Conservation (phyloP, 768 basidiomycete species). For the Fomitopsis pulvina region DNA sequence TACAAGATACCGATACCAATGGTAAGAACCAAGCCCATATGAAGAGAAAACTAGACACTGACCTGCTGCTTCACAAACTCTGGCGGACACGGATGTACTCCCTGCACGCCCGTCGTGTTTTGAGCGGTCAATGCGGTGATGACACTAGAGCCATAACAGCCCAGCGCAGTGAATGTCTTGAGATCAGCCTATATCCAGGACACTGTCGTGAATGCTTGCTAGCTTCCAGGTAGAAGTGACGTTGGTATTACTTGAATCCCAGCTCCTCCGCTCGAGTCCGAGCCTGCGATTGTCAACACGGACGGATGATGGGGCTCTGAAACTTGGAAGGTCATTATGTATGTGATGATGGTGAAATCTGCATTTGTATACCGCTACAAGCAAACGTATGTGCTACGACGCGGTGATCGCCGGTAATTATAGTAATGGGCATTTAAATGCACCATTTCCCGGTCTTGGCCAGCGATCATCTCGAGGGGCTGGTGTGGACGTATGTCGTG, state of each 20-base stretch:
- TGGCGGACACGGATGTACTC: conserved; percentile 58
- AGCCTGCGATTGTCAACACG: conserved; percentile 71
- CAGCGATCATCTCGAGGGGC: too few relatives aligned
- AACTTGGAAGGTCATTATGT: neutral
- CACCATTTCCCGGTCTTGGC: too few relatives aligned
- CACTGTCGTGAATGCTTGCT: neutral
- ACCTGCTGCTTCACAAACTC: conserved; percentile 75
- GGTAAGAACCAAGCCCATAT: neutral
- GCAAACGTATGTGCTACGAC: too few relatives aligned
- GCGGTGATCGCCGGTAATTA: too few relatives aligned
- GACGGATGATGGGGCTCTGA: conserved; percentile 16
- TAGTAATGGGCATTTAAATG: too few relatives aligned
- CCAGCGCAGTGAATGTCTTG: conserved; percentile 73
- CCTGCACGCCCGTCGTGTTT: conserved; percentile 81
- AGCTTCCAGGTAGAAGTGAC: neutral
- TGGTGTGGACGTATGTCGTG: too few relatives aligned
- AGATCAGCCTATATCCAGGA: conserved; percentile 61
- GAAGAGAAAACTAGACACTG: conserved; percentile 20
- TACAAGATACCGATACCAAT: neutral
- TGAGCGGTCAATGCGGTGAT: conserved; percentile 87
- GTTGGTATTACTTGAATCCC: conserved; percentile 67
- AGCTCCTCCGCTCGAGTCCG: conserved; percentile 81
- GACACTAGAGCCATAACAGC: conserved; percentile 75
- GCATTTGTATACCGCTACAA: too few relatives aligned
- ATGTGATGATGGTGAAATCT: too few relatives aligned